Conservation (phyloP, 805 yeast species). For the Candida pini region DNA sequence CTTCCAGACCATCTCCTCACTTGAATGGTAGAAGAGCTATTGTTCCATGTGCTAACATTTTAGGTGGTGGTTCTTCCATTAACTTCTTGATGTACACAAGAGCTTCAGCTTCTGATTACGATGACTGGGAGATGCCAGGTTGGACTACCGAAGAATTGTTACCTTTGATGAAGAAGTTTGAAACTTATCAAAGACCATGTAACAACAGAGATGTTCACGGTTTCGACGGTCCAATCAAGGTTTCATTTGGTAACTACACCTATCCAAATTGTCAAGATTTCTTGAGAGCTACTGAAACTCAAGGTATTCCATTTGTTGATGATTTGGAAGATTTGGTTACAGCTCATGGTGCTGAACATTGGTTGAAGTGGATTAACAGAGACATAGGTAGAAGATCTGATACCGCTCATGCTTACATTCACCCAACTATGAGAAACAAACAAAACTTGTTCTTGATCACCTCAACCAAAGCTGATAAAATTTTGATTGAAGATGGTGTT, state of each 20-base stretch:
- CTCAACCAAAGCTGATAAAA: slow-evolving; percentile 23
- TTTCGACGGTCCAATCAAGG: slow-evolving; percentile 27
- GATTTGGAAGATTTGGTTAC: slow-evolving; percentile 21
- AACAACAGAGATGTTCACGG: slow-evolving; percentile 27
- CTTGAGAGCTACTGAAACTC: slow-evolving; percentile 23
- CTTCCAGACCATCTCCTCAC: slow-evolving; percentile 22
- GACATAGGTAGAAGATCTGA: slow-evolving; percentile 27
- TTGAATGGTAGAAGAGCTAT: slow-evolving; percentile 27
- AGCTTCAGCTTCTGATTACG: slow-evolving; percentile 28
- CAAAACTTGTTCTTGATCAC: slow-evolving; percentile 20
- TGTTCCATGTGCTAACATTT: slow-evolving; percentile 26
- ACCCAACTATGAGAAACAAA: slow-evolving; percentile 28
- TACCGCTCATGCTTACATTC: slow-evolving; percentile 26
- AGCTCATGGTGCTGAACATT: slow-evolving; percentile 26
- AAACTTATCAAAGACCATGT: slow-evolving; percentile 26
- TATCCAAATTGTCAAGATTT: slow-evolving; percentile 25
- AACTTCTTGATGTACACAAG: slow-evolving; percentile 28
- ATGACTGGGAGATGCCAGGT: slow-evolving; percentile 26
- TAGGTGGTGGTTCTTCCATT: slow-evolving; percentile 28
- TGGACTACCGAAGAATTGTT: slow-evolving; percentile 25
- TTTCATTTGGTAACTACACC: slow-evolving; percentile 27
- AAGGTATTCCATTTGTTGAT: slow-evolving; percentile 24
- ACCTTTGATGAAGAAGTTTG: slow-evolving; percentile 25
- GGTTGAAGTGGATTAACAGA: slow-evolving; percentile 29
- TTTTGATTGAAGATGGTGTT: slow-evolving; percentile 23